phyloP scores from a whole-genome alignment of 2,329 filamentous ascomycete genomes.

The Fusarium xyrophilum region DNA sequence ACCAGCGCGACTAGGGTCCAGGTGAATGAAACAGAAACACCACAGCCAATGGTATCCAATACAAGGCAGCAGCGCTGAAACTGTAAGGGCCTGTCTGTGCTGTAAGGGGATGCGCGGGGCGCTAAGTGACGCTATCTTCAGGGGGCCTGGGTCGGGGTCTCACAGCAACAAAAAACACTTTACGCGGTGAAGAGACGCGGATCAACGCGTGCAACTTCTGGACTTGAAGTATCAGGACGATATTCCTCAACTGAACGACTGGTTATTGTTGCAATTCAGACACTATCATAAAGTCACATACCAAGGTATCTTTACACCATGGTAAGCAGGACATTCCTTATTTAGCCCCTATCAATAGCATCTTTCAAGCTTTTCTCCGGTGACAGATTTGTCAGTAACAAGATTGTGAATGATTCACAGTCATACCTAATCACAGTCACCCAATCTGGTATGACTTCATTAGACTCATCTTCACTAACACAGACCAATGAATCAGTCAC shows the following conservation, averaged over 20 bases:
- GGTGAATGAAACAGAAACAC: background rate
- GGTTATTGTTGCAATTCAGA: slow-evolving; percentile 5
- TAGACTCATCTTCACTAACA: background rate
- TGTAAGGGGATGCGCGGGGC: slow-evolving; percentile 19
- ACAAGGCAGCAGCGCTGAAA: slow-evolving; percentile 31
- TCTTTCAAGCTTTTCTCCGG: background rate
- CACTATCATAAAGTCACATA: background rate
- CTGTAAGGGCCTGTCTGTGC: slow-evolving; percentile 23
- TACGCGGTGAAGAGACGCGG: slow-evolving; percentile 46
- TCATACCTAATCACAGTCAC: background rate
- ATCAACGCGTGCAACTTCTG: slow-evolving; percentile 26
- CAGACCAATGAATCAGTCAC: slow-evolving; percentile 71
- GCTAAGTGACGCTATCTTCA: slow-evolving; percentile 16
- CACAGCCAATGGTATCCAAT: slow-evolving; percentile 32
- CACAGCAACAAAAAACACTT: slow-evolving; percentile 43
- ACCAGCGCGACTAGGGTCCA: slow-evolving; percentile 35
- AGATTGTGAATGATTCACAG: slow-evolving; percentile 17
- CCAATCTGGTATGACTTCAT: background rate
- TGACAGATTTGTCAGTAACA: slow-evolving; percentile 2
- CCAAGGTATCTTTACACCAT: slow-evolving; percentile 14
- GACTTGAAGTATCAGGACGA: slow-evolving; percentile 6
- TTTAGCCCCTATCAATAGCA: background rate
- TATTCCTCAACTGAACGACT: slow-evolving; percentile 28
- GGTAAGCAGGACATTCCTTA: slow-evolving; percentile 21
- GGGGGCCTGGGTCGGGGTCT: slow-evolving; percentile 16